Percentiles rank a stretch among this genome's conserved stretches.
phyloP scores from a whole-genome alignment of 176 grass and related monocot genomes.

The Oryza nivara region DNA sequence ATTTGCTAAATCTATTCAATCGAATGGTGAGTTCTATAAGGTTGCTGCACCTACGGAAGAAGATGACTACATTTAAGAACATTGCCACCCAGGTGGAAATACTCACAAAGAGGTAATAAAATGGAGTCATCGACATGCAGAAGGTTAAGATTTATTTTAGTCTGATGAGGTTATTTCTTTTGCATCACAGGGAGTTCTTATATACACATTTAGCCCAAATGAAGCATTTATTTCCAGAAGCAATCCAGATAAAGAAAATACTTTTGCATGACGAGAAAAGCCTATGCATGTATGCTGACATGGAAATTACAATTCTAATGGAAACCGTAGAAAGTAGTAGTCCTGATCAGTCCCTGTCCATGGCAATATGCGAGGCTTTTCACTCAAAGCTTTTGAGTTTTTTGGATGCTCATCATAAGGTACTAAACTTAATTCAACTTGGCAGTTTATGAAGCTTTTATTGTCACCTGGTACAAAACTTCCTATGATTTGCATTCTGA shows the following conservation, averaged over 20 bases:
- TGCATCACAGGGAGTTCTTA: slow-evolving; percentile 65
- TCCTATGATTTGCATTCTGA: slow-evolving; percentile 13
- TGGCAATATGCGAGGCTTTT: slow-evolving; percentile 74
- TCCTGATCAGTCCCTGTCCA: slow-evolving; percentile 56
- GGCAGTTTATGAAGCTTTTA: background rate
- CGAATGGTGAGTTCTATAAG: slow-evolving; percentile 87
- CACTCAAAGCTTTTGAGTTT: slow-evolving; percentile 71
- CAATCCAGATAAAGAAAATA: slow-evolving; percentile 80
- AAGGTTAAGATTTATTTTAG: slow-evolving; percentile 15
- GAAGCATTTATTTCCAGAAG: slow-evolving; percentile 86
- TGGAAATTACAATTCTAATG: slow-evolving; percentile 78
- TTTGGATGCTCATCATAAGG: slow-evolving; percentile 67
- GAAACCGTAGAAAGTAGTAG: slow-evolving; percentile 52
- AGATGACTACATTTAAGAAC: slow-evolving; percentile 68
- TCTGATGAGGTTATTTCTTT: slow-evolving; percentile 30
- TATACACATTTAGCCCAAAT: slow-evolving; percentile 82
- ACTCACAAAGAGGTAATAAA: slow-evolving; percentile 75
- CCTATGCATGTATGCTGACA: slow-evolving; percentile 81
- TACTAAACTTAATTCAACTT: slow-evolving; percentile 47
- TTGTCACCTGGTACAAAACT: background rate
- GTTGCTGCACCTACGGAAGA: slow-evolving; percentile 77
- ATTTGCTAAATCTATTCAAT: slow-evolving; percentile 74
- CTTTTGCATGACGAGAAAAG: slow-evolving; percentile 77
- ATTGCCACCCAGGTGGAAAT: slow-evolving; percentile 81
- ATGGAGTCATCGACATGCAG: background rate